Evolutionary conservation across 805 yeast genomes (phyloP), one percentile per base, ranked within the genome.

Genomic region (Nakazawaea siamensis): DNA sequence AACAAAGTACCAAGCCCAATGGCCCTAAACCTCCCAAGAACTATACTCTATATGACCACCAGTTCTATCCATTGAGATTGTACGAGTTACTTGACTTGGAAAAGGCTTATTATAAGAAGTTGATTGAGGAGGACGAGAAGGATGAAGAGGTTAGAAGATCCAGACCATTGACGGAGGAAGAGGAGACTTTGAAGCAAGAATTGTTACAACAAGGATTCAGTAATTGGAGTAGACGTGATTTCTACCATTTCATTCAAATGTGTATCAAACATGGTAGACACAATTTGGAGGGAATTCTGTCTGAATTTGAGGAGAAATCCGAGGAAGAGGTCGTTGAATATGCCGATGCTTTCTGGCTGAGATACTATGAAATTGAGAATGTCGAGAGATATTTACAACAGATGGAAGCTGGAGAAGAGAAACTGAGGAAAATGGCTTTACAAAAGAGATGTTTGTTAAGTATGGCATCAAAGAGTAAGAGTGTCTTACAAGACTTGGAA

Each of bases 381-480:
- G 80, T 79, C 57, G 98, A 92, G 45, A 72, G 84, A 43, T 85
- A 80, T 55, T 58, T 88, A 35, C 64, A 70, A 14, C 90, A 79
- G 48, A 85, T 92, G 41, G 95, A 87, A 50, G 68, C 72, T 3
- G 98, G 97, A 12, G 97, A 92, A 52, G 95, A 87, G 41, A 81
- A 73, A 54, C 70, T 83, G 18, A 64, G 74, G 31, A 76, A 73
- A 47, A 52, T 70, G 8, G 70, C 70, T 46, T 59, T 76, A 21
- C 96, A 87, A 49, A 83, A 77, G 52, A 95, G 84, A 55, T 71
- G 85, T 14, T 62, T 92, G 37, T 72, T 88, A 48, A 65, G 80
- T 41, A 88, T 90, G 54, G 59, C 92, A 20, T 77, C 76, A 10
- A 5, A 13, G 7, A 6, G 7, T 7, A 14, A 10, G 14, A 5